Base-by-base conservation (phyloP, 192 early-diverging fungal species). In the Ambispora gerdemannii region DNA sequence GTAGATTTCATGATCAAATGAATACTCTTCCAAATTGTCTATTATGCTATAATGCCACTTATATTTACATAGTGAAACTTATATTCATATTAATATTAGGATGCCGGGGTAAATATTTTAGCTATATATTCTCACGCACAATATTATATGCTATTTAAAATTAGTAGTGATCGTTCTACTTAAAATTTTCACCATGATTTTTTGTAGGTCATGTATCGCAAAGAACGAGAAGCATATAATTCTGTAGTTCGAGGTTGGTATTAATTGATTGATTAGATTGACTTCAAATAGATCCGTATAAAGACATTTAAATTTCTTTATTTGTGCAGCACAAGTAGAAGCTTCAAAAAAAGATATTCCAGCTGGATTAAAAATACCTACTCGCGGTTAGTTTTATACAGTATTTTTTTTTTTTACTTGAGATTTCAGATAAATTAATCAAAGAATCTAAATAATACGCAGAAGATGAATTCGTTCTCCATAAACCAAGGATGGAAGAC, bases 271-370 rank as follows among this genome's bases (percentile, higher is more conserved):
- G 15, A 43, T 43, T 10, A 10, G 15, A 10, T 43, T 43, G 15
- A 10, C 7, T 10, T 6, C 6, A 43, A 43, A 43, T n/a, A n/a
- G n/a, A n/a, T n/a, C n/a, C n/a, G n/a, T n/a, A n/a, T n/a, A n/a
- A n/a, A n/a, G 36, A 52, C 30, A 33, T 31, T 34, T 35, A 35
- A 34, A 8, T 51, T 0, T 28, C 22, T 11, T 67, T 32, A 19
- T 34, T 30, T 58, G 11, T 38, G 49, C 50, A 81, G 81, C 64
- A 24, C 81, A 82, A 82, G 81, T 82, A 6, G 81, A 82, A 52
- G 63, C 72, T 24, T 78, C 76, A 17, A 82, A 82, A 50, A 73
- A 76, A 62, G 74, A 82, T 63, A 80, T 82, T 38, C 81, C 81
- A n/a, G 59, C 36, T 59, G 81, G 81, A 7, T 77, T 82, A 47